Base-by-base conservation (phyloP, 2,329 filamentous ascomycete species). In the Plectosphaerella cucumerina region DNA sequence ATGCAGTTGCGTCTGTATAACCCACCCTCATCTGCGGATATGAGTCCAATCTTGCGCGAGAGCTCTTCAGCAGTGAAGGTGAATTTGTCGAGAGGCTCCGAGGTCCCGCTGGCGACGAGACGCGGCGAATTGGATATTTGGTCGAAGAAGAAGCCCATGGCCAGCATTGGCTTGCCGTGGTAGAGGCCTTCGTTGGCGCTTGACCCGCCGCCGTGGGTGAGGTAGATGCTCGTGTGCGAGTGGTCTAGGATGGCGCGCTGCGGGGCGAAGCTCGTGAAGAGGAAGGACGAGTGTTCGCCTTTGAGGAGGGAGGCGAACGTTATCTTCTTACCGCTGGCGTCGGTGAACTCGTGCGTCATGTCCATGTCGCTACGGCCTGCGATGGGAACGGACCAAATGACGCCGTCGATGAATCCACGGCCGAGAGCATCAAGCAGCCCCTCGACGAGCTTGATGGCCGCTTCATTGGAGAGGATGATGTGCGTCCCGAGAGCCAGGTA, bases 401-500 rank as follows among this genome's bases (percentile, higher is more conserved):
- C 61, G 10, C 70, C 71, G 48, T 74, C 66, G 20, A 73, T 63
- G 10, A 63, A 50, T 5, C 61, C 60, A 4, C 39, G 31, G 6
- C 1, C 34, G 5, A 47, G 31, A 12, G 37, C 15, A 0, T n/a
- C 22, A 4, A 20, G 6, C 6, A 47, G 22, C 12, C 31, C 33
- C 14, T 22, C 14, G 2, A 72, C 52, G 18, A 74, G 55, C 44
- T 66, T 65, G 10, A 55, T 48, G 1, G 68, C 50, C n/a, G 69
- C 61, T 2, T 58, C 53, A 3, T 58, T 37, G 2, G 60, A 53
- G 1, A 74, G 58, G 8, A 60, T 56, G 10, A 74, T 59, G 48
- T 75, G 73, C 0, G 71, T 75, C 1, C 72, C 72, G 0, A 74
- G 61, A 0, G 68, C 64, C 15, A 74, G 51, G 52, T 73, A 75